Base-by-base conservation (phyloP, 2,329 filamentous ascomycete genomes). In the Fusarium sp. region DNA sequence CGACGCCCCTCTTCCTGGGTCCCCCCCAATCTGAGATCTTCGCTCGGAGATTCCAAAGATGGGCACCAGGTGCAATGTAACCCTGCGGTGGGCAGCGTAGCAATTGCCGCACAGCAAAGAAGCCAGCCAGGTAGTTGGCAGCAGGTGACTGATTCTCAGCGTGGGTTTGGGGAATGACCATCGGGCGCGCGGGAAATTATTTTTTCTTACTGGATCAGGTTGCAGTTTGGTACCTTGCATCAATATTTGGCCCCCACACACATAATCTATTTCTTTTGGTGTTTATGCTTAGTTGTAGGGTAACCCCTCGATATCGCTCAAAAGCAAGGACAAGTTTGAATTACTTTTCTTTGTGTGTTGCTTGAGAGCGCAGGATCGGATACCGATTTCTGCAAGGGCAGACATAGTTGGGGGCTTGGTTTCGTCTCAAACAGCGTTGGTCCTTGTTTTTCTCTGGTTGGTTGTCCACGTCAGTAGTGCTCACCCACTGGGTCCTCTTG, bases 191-290 rank as follows among this genome's bases (percentile, higher is more conserved):
- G n/a, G 31, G 45, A 29, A 66, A 39, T 37, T 50, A n/a, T 56
- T 29, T 56, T 29, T 20, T 63, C 61, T 52, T 20, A 41, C 14
- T 57, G 16, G 24, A n/a, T 37, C 56, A 56, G 64, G 68, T 69
- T 62, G 65, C 68, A 74, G 69, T 52, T 52, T 54, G 57, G 72
- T 74, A 70, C 72, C 72, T 74, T 74, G 72, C 72, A 22, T 24
- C 33, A 9, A 52, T 62, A 22, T 45, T 31, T n/a, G 52, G 7
- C 22, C 58, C 72, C 72, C 68, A 31, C 65, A 66, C 64, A 43
- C 57, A n/a, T n/a, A 24, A 22, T 35, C 56, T 43, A 27, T 18
- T 31, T 35, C 29, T 35, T 50, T 61, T 61, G 58, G 52, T 35
- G 37, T 67, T 33, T 29, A 63, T 58, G 48, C 43, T 31, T 54